Evolutionary conservation across 331 rosid genomes (phyloP), one percentile per base, ranked within the genome.

Genomic region (Erythrophleum ivorense): DNA sequence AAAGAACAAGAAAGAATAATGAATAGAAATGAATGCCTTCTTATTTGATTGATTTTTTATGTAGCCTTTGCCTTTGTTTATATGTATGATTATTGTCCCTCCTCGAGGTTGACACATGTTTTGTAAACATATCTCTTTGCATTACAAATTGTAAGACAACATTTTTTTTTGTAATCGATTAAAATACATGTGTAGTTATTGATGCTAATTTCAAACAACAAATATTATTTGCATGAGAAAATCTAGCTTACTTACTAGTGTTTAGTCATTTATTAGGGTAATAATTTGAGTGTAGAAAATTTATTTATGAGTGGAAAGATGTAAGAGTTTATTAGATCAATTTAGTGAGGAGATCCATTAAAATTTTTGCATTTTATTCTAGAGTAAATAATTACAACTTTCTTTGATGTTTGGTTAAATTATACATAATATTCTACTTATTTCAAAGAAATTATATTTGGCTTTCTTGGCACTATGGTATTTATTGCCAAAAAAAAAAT

Each of bases 81-180:
- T n/a, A n/a, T 41, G 18, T 70, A 48, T 69, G 55, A 52, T 71
- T 57, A 31, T 63, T 59, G 12, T 79, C 58, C 66, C 66, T 41
- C 63, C 53, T 71, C 48, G 75, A 72, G 70, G 71, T 77, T 80
- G 81, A 24, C 52, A 74, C 13, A 5, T 2, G 48, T 63, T 59
- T 57, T 83, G 71, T 77, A 31, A 66, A 58, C 81, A 73, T 54
- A 50, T 52, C 68, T 66, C 53, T 72, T 60, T 45, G 78, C 80
- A 64, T 72, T 66, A 34, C 6, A 46, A 21, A 62, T 18, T 19
- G 64, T 34, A 58, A 58, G 34, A 7, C 34, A 58, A 9, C 64
- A n/a, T n/a, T 21, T 58, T 19, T 54, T 18, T 71, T 73, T 85
- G 81, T 65, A 50, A 67, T 83, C 59, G 73, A 77, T 86, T 80